phyloP scores from a whole-genome alignment of 768 basidiomycete species.

The Dacryopinax primogenitus region DNA sequence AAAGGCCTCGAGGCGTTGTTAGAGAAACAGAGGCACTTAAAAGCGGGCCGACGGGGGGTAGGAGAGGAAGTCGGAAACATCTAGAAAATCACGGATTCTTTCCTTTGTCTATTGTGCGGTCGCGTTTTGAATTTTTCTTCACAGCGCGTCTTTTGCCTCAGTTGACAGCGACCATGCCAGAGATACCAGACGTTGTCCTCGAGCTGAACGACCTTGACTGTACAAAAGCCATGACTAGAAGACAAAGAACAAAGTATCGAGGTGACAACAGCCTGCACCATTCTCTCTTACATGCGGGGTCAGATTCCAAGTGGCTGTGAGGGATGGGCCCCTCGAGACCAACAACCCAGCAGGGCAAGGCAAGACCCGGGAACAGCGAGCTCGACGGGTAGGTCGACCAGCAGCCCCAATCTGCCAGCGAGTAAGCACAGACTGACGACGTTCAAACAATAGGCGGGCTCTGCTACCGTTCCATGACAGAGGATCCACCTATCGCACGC shows the following conservation, averaged over 20 bases:
- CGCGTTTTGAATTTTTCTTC: not conserved
- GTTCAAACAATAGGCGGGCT: not conserved
- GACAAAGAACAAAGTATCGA: not conserved
- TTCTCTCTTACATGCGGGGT: not conserved
- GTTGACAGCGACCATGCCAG: too few relatives aligned
- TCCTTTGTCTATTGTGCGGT: not conserved
- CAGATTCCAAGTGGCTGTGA: not conserved
- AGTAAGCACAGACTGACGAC: not conserved
- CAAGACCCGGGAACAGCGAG: constrained; percentile 8
- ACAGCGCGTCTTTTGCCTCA: too few relatives aligned
- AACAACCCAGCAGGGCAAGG: constrained; percentile 7
- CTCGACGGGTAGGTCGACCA: not conserved
- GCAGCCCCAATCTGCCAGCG: not conserved
- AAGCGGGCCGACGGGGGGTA: too few relatives aligned
- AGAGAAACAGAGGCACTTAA: not conserved
- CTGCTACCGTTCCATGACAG: not conserved
- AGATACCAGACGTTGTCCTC: too few relatives aligned
- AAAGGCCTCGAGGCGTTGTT: not conserved
- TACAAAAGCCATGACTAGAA: not conserved
- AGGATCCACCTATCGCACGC: not conserved
- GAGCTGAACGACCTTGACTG: not conserved
- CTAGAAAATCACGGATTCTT: not conserved
- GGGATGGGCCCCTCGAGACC: not conserved
- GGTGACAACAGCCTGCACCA: not conserved
- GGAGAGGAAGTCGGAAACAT: not conserved